Percentiles rank a stretch among this genome's conserved stretches.
Evolutionary conservation across 2,329 filamentous ascomycete genomes (phyloP).

Genomic region (Botrytis paeoniae): DNA sequence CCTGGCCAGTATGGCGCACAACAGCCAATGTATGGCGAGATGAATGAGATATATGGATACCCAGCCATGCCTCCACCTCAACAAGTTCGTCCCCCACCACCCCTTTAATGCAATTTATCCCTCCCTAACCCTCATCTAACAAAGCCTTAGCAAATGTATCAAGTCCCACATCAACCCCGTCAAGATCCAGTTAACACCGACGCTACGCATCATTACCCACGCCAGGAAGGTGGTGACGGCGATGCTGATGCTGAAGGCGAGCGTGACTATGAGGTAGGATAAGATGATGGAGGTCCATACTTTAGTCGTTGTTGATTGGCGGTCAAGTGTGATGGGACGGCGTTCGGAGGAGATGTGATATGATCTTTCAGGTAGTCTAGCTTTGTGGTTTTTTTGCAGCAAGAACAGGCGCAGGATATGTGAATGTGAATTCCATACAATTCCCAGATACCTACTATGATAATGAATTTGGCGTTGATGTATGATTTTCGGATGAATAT

Average conservation of each 20-base stretch:
- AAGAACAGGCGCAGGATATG: slow-evolving; percentile 17
- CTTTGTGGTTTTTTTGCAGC: slow-evolving; percentile 9
- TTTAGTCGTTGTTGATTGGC: slow-evolving; percentile 8
- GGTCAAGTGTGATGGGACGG: slow-evolving; percentile 14
- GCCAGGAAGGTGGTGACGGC: slow-evolving; percentile 43
- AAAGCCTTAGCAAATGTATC: slow-evolving; percentile 41
- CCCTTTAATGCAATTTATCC: neutral
- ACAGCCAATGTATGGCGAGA: slow-evolving; percentile 71
- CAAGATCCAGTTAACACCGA: slow-evolving; percentile 41
- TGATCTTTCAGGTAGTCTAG: slow-evolving; percentile 8
- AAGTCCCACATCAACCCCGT: slow-evolving; percentile 40
- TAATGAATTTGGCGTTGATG: neutral
- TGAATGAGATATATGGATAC: slow-evolving; percentile 85
- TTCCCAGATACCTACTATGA: neutral
- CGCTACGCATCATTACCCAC: slow-evolving; percentile 39
- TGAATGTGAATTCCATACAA: slow-evolving; percentile 4
- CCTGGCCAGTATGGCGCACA: slow-evolving; percentile 73
- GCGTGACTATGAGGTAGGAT: slow-evolving; percentile 43
- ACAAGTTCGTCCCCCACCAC: slow-evolving; percentile 57
- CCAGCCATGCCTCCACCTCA: slow-evolving; percentile 75
- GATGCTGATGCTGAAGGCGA: slow-evolving; percentile 46
- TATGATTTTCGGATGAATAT: neutral
- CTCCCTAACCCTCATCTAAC: slow-evolving; percentile 12
- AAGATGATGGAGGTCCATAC: slow-evolving; percentile 11
- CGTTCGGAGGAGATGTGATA: slow-evolving; percentile 19